Conservation (phyloP, 2,329 filamentous ascomycete genomes). For the Cephalotrichum gorgonifer region DNA sequence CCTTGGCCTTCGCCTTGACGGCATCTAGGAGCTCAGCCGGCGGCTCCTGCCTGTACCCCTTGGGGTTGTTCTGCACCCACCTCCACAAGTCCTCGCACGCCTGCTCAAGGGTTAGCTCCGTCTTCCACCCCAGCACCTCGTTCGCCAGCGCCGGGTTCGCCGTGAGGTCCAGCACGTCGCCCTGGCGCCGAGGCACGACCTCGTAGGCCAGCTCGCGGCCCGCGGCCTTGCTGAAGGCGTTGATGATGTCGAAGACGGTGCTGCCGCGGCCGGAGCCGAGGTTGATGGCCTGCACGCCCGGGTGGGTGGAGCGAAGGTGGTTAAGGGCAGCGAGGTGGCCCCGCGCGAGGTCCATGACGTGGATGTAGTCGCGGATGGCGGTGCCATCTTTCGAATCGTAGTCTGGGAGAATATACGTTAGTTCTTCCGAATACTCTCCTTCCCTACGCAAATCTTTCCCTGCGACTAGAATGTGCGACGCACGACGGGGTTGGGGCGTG, state of each 20-base stretch:
- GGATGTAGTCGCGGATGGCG: slow-evolving; percentile 95
- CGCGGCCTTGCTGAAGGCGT: slow-evolving; percentile 80
- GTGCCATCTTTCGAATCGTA: slow-evolving; percentile 86
- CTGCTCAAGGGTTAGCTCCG: slow-evolving; percentile 80
- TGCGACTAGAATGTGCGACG: too few relatives aligned
- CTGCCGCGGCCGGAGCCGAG: slow-evolving; percentile 87
- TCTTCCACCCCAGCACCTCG: slow-evolving; percentile 84
- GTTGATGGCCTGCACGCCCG: slow-evolving; percentile 94
- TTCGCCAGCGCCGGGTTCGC: slow-evolving; percentile 84
- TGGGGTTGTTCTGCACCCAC: slow-evolving; percentile 95
- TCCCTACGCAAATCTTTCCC: neutral
- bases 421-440: neutral
- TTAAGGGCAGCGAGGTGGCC: slow-evolving; percentile 85
- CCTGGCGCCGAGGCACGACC: slow-evolving; percentile 69
- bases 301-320: slow-evolving; percentile 73
- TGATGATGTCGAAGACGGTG: slow-evolving; percentile 96
- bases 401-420: slow-evolving; percentile 41
- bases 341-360: slow-evolving; percentile 79
- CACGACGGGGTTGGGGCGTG: too few relatives aligned
- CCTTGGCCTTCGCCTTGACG: slow-evolving; percentile 30
- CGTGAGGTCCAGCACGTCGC: slow-evolving; percentile 90
- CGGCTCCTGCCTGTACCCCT: slow-evolving; percentile 88
- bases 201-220: slow-evolving; percentile 81
- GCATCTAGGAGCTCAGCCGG: slow-evolving; percentile 68
- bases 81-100: slow-evolving; percentile 91